Conservation (phyloP, 1,139 yeast species). For the Candida sp. region DNA sequence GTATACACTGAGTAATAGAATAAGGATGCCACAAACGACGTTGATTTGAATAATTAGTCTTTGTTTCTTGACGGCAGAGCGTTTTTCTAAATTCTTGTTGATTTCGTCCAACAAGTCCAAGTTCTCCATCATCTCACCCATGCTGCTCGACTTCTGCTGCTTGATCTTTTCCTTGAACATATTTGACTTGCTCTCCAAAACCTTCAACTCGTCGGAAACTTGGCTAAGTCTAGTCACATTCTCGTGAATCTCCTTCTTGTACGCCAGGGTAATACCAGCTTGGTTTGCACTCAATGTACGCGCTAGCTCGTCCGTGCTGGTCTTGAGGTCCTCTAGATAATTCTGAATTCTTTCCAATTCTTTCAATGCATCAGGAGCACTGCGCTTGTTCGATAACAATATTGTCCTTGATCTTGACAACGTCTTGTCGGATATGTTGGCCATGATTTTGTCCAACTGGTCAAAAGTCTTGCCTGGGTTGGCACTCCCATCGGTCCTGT, state of each 20-base stretch:
- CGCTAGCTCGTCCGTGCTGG: constrained; percentile 12
- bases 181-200: constrained; percentile 32
- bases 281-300: constrained; percentile 14
- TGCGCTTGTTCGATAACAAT: constrained; percentile 3
- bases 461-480: constrained; percentile 5
- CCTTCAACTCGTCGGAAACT: constrained; percentile 27
- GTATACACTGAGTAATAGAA: constrained; percentile 27
- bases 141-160: constrained; percentile 29
- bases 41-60: constrained; percentile 5
- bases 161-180: constrained; percentile 27
- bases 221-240: constrained; percentile 34
- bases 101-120: constrained; percentile 38
- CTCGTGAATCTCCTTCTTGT: constrained; percentile 29
- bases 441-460: constrained; percentile 13
- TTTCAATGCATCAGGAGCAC: constrained; percentile 8
- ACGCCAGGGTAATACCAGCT: constrained; percentile 22
- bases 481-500: constrained; percentile 9
- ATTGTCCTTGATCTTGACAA: constrained; percentile 7
- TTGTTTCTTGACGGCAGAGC: constrained; percentile 27
- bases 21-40: constrained; percentile 18
- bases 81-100: constrained; percentile 29
- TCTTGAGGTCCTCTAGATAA: constrained; percentile 14
- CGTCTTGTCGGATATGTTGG: constrained; percentile 12
- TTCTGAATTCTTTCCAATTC: constrained; percentile 11
- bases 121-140: constrained; percentile 31